phyloP scores from a whole-genome alignment of 345 rosid genomes.

The Garcia nutans region DNA sequence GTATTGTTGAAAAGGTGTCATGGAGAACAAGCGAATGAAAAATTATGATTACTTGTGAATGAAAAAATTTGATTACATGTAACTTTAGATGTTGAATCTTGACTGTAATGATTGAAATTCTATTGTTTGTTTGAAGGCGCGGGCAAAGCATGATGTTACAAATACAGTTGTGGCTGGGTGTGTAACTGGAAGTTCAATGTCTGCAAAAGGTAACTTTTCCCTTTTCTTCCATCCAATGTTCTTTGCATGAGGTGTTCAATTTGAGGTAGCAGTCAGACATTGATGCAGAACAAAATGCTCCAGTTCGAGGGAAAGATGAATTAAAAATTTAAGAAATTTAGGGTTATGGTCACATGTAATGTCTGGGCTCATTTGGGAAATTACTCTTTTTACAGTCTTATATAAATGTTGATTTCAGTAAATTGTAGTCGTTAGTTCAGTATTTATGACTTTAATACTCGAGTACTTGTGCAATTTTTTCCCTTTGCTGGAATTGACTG shows the following conservation, averaged over 20 bases:
- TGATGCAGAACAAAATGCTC: too few relatives aligned
- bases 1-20: slow-evolving; percentile 80
- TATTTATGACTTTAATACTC: too few relatives aligned
- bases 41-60: not conserved
- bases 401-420: too few relatives aligned
- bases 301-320: too few relatives aligned
- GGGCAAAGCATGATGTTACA: slow-evolving; percentile 81
- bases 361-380: too few relatives aligned
- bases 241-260: not conserved
- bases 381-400: too few relatives aligned
- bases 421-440: too few relatives aligned
- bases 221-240: slow-evolving; percentile 10
- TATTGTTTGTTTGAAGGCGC: slow-evolving; percentile 44
- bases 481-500: too few relatives aligned
- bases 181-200: slow-evolving; percentile 81
- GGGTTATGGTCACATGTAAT: too few relatives aligned
- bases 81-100: not conserved
- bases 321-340: too few relatives aligned
- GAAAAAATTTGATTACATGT: not conserved
- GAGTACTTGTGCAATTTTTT: too few relatives aligned
- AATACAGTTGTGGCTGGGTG: slow-evolving; percentile 89
- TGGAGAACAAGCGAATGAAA: slow-evolving; percentile 1
- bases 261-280: slow-evolving; percentile 1
- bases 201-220: slow-evolving; percentile 66
- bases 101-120: not conserved